These are phyloP conservation scores for Podospora comata DNA, from an alignment of 495 filamentous ascomycete species.

Conservation along the genomic window DNA sequence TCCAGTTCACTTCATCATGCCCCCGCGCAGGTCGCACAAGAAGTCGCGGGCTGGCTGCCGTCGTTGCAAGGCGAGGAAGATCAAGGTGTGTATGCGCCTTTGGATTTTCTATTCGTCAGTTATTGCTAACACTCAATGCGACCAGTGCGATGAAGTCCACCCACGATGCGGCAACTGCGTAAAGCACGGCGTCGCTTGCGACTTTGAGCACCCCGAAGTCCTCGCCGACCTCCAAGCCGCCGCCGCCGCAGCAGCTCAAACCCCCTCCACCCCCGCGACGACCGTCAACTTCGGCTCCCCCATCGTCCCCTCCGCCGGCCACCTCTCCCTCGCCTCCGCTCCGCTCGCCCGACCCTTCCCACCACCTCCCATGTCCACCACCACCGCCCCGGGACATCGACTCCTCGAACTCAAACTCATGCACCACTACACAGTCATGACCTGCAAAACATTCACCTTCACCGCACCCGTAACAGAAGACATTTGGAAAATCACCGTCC, in stretches of 20 bases:
- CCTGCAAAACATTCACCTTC: constrained; percentile 51
- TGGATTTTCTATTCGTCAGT: not conserved
- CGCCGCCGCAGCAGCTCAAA: constrained; percentile 13
- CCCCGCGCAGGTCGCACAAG: constrained; percentile 60
- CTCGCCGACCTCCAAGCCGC: constrained; percentile 34
- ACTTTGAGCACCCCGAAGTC: constrained; percentile 52
- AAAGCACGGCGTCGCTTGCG: constrained; percentile 61
- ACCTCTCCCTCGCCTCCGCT: constrained; percentile 23
- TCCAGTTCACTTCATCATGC: constrained; percentile 33
- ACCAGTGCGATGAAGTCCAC: constrained; percentile 61
- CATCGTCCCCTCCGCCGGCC: constrained; percentile 26
- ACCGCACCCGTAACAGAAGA: constrained; percentile 45
- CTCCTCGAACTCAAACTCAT: constrained; percentile 52
- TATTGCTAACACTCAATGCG: constrained; percentile 8
- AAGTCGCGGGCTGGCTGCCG: constrained; percentile 60
- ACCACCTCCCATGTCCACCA: constrained; percentile 33
- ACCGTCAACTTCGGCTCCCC: constrained; percentile 34
- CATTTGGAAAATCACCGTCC: constrained; percentile 55
- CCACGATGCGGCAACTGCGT: constrained; percentile 60
- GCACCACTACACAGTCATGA: constrained; percentile 54
- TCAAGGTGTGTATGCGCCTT: constrained; percentile 48
- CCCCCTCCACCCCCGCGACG: constrained; percentile 29
- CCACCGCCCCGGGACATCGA: constrained; percentile 41
- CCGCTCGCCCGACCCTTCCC: constrained; percentile 41
- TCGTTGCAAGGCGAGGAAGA: constrained; percentile 60